Percentiles rank a stretch among this genome's conserved stretches.
phyloP scores from a whole-genome alignment of 495 filamentous ascomycete species.

The Alectoria sarmentosa region DNA sequence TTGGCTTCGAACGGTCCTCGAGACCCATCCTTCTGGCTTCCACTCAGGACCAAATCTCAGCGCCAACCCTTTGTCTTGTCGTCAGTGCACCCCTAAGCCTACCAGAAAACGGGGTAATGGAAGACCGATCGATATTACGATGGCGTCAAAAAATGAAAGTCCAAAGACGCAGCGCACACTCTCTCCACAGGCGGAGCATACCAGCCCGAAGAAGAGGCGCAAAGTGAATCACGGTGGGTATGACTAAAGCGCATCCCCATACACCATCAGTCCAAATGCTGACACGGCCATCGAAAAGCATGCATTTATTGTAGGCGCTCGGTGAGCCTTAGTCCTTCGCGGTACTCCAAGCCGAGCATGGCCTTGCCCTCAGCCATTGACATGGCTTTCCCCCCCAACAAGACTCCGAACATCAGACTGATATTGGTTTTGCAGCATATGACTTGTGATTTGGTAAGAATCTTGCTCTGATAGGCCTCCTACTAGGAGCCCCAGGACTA shows the following conservation, averaged over 20 bases:
- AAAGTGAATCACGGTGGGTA: conserved; percentile 98
- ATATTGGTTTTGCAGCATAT: conserved; percentile 69
- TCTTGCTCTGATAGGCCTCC: neutral
- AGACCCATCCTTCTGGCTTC: conserved; percentile 2
- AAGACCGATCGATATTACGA: conserved; percentile 11
- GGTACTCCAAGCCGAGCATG: conserved; percentile 8
- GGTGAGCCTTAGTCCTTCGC: conserved; percentile 53
- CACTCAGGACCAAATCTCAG: neutral
- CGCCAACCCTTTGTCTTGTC: neutral
- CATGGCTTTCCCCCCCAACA: neutral
- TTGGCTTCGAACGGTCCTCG: neutral
- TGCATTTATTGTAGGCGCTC: conserved; percentile 99
- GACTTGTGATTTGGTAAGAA: conserved; percentile 98
- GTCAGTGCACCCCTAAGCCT: neutral
- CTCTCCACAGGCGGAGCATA: conserved; percentile 30
- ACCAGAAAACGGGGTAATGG: conserved; percentile 17
- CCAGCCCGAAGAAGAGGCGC: conserved; percentile 86
- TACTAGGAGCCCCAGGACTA: neutral
- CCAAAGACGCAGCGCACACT: conserved; percentile 16
- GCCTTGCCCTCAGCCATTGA: neutral
- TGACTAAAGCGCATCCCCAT: conserved; percentile 6
- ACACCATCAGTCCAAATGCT: conserved; percentile 24
- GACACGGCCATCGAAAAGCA: conserved; percentile 48
- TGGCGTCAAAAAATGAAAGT: conserved; percentile 23
- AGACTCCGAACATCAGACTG: conserved; percentile 11